Evolutionary conservation across 2,329 filamentous ascomycete species (phyloP), one percentile per base, ranked within the genome.

Genomic region (Trichoderma sp.): DNA sequence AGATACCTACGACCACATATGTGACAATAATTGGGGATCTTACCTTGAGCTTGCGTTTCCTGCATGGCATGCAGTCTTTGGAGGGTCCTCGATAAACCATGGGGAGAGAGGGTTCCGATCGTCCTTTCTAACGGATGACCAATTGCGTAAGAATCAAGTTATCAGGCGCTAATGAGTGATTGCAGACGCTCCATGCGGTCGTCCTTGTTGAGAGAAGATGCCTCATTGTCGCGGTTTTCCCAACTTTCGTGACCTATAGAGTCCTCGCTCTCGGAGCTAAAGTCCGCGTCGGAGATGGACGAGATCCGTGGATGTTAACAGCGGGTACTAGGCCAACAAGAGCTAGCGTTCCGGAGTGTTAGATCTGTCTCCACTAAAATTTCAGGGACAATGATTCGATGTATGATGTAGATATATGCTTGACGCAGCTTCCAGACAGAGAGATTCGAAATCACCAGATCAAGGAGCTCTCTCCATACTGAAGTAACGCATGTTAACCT

Each of bases 81-180:
- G 74, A 76, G 2, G 71, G 71, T 19, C 74, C 73, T 2, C 70
- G 68, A 63, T 75, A 72, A 7, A 76, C 74, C 74, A 76, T 76
- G 53, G 40, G 47, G 24, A 21, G 65, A 43, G 3, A 47, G 33
- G 27, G 19, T 53, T 7, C 21, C 21, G 40, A 47, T 29, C 24
- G 33, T 31, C 31, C 24, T 4, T 52, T 35, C 8, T 7, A 59
- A 35, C 5, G 19, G 13, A 58, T 35, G 27, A 47, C 53, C 49
- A 27, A 33, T 24, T 16, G 53, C 19, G 40, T 10, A 33, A 10
- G 14, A 4, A n/a, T 27, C 47, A 58, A 11, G 19, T n/a, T 5
- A 58, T 58, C 35, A 49, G 2, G n/a, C 63, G n/a, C 53, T 47
- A 49, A 49, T 49, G n/a, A 21, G 14, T 29, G 4, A 27, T 35